Conservation (phyloP, 2,329 filamentous ascomycete species). For the Cercospora sojina region DNA sequence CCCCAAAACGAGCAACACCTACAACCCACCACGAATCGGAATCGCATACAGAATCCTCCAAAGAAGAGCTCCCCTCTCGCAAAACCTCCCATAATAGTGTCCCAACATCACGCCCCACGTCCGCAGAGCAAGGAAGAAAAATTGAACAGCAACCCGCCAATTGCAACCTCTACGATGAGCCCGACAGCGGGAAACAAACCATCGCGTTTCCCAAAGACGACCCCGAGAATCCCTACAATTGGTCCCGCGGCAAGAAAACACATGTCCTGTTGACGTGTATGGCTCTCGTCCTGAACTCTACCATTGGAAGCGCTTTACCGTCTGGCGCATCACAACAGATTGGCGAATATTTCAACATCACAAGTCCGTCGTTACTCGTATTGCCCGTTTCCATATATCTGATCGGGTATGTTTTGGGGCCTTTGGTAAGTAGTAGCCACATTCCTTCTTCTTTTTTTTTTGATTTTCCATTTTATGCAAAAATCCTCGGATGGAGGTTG, state of each 20-base stretch:
- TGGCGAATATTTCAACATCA: conserved; percentile 57
- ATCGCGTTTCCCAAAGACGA: conserved; percentile 44
- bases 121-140: background rate
- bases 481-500: no score
- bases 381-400: conserved; percentile 53
- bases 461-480: no score
- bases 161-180: background rate
- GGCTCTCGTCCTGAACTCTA: conserved; percentile 64
- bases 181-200: conserved; percentile 24
- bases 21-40: conserved; percentile 16
- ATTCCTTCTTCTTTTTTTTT: no score
- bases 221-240: conserved; percentile 46
- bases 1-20: background rate
- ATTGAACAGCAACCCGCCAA: background rate
- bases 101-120: background rate
- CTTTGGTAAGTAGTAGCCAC: conserved; percentile 38
- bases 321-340: conserved; percentile 63
- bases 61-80: background rate
- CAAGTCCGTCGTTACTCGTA: conserved; percentile 44
- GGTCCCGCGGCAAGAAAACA: conserved; percentile 50
- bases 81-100: background rate
- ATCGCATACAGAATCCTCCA: conserved; percentile 14
- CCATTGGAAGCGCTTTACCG: conserved; percentile 64
- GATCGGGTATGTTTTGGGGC: conserved; percentile 49
- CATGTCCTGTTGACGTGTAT: conserved; percentile 57